Evolutionary conservation across 2,329 filamentous ascomycete genomes (phyloP).

Genomic region (Botrytis tulipae): DNA sequence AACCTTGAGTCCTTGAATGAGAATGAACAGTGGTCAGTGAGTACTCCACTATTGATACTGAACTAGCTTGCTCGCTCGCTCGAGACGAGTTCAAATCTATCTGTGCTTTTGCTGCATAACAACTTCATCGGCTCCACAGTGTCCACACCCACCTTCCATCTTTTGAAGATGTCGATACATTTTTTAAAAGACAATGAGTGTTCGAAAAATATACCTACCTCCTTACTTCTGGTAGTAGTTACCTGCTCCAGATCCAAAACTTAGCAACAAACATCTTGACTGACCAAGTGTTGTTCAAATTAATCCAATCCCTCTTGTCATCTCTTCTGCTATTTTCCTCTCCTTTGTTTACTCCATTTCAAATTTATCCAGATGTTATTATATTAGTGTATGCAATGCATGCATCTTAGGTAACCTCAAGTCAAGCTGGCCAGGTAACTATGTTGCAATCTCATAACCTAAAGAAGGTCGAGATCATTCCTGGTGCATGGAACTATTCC

Average conservation of each 20-base stretch:
- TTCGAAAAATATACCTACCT: not conserved
- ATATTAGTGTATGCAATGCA: not conserved
- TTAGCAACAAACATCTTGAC: not conserved
- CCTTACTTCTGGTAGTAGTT: not conserved
- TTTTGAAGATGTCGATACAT: not conserved
- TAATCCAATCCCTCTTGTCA: not conserved
- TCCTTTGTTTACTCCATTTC: not conserved
- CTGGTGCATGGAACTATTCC: not conserved
- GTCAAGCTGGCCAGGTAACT: constrained; percentile 10
- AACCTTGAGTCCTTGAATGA: not conserved
- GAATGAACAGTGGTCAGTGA: not conserved
- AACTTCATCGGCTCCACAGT: not conserved
- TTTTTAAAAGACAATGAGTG: not conserved
- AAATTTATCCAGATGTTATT: not conserved
- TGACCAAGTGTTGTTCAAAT: not conserved
- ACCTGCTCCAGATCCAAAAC: not conserved
- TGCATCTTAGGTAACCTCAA: constrained; percentile 6
- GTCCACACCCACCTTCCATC: not conserved
- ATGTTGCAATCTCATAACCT: constrained; percentile 4
- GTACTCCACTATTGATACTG: not conserved
- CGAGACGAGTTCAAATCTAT: not conserved
- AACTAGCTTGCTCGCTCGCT: not conserved
- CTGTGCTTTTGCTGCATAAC: not conserved
- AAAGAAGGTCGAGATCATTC: not conserved
- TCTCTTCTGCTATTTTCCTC: not conserved